phyloP scores from a whole-genome alignment of 75 land plant genomes.

The Larix kaempferi region DNA sequence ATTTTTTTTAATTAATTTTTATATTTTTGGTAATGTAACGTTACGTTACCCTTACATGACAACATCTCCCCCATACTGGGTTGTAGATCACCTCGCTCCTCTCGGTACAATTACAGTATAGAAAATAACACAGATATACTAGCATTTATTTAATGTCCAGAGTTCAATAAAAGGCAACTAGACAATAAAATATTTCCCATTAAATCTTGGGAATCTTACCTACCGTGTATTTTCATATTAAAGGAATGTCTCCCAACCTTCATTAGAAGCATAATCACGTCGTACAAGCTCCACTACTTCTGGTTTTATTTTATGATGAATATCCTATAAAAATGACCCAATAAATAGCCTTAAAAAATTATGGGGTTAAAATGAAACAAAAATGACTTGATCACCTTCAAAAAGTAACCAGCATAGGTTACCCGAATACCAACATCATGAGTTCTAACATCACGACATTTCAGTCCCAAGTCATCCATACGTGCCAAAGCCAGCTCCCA shows the following conservation, averaged over 20 bases:
- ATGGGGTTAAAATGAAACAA: not conserved
- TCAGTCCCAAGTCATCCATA: conserved; percentile 97
- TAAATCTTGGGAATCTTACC: conserved; percentile 35
- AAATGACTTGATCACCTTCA: not conserved
- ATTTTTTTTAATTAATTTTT: no score
- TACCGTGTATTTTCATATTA: conserved; percentile 92
- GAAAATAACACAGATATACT: not conserved
- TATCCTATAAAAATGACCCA: conserved; percentile 59
- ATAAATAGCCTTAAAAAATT: not conserved
- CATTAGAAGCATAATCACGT: conserved; percentile 97
- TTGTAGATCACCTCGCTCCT: no score
- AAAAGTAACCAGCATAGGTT: not conserved
- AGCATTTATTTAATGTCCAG: not conserved
- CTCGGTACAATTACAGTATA: not conserved
- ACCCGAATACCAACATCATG: conserved; percentile 99
- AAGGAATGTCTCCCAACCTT: conserved; percentile 99
- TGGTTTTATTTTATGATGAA: conserved; percentile 93
- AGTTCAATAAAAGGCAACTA: no score
- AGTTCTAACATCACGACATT: conserved; percentile 97
- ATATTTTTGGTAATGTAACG: no score
- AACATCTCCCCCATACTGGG: no score
- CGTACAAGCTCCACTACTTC: conserved; percentile 98
- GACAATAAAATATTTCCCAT: no score
- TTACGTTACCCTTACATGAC: no score
- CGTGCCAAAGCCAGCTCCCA: conserved; percentile 94